Base-by-base conservation (phyloP, 129 eudicot genomes). In the Artemisia tridentata region DNA sequence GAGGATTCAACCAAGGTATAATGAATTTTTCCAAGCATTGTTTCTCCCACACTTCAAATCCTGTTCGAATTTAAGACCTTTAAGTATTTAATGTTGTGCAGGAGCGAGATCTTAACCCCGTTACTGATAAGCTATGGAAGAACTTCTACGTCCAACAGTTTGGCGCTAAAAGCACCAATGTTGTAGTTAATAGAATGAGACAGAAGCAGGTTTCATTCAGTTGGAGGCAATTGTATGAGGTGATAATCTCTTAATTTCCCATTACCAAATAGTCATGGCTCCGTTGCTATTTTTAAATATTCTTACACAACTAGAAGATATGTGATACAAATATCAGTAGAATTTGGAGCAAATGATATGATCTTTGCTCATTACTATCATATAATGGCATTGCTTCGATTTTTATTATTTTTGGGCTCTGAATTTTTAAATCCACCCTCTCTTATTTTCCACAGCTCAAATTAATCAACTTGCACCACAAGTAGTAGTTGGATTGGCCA, bases 191-290 rank as follows among this genome's bases (percentile, higher is more conserved):
- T 75, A 89, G 85, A 57, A 89, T 92, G 98, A 86, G 73, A 59
- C 18, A 78, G 58, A 72, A 53, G 51, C 82, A 57, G 71, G 84
- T 81, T 43, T 64, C 81, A 17, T 87, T 75, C 54, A 69, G 66
- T 25, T 93, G 99, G 99, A 93, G 76, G 71, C 69, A 70, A 55
- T 75, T 90, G 79, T 93, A 85, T 72, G 87, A 90, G 99, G 99
- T 93, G 50, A 21, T 64, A 55, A 52, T 58, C 38, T 80, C 64
- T 73, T 65, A 23, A 41, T 57, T 21, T n/a, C 14, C 19, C 59
- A 12, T 66, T 56, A 70, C 1, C 65, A 52, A 70, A 11, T 6
- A 51, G 18, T 15, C 17, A 15, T 51, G 18, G 18, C 8, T 51
- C 15, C 18, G 56, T 17, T 51, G n/a, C 18, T 17, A 51, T 14